These are phyloP conservation scores for Emericellopsis cladophorae DNA, from an alignment of 2,329 filamentous ascomycete genomes.

Conservation along the genomic window DNA sequence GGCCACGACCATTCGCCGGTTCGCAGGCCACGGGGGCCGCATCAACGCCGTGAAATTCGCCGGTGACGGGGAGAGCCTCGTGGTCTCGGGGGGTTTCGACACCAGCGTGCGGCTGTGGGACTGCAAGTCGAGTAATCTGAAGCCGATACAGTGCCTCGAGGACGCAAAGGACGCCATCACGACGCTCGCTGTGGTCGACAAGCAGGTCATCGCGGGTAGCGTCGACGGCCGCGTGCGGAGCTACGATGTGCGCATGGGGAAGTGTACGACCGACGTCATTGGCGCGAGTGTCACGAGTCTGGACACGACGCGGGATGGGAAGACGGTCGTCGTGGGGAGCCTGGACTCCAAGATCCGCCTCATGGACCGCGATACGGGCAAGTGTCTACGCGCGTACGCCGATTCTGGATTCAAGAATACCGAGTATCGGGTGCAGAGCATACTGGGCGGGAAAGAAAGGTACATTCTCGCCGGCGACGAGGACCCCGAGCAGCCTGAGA, in stretches of 20 bases:
- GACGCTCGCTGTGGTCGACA: constrained; percentile 30
- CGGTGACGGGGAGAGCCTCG: constrained; percentile 59
- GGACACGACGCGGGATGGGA: constrained; percentile 56
- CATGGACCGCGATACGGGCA: constrained; percentile 67
- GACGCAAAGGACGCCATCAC: constrained; percentile 63
- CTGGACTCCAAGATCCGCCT: constrained; percentile 68
- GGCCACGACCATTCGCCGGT: constrained; percentile 64
- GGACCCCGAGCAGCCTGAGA: constrained; percentile 23
- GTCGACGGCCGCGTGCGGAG: constrained; percentile 72
- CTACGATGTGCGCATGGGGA: constrained; percentile 75
- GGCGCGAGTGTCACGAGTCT: constrained; percentile 65
- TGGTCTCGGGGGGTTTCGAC: constrained; percentile 65
- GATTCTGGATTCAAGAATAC: constrained; percentile 47
- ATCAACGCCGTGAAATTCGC: constrained; percentile 73
- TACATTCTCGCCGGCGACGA: constrained; percentile 77
- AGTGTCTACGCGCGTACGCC: constrained; percentile 59
- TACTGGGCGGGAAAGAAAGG: constrained; percentile 64
- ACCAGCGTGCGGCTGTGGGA: constrained; percentile 71
- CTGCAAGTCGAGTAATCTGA: constrained; percentile 35
- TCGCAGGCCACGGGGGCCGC: constrained; percentile 55
- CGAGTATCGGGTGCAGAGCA: constrained; percentile 60
- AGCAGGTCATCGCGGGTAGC: constrained; percentile 59
- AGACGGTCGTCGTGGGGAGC: constrained; percentile 59
- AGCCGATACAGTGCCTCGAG: constrained; percentile 58
- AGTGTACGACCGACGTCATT: constrained; percentile 57